Percentiles rank a stretch among this genome's conserved stretches.
Evolutionary conservation across 306 rosid species (phyloP).

Genomic region (Inga leiocalycina): DNA sequence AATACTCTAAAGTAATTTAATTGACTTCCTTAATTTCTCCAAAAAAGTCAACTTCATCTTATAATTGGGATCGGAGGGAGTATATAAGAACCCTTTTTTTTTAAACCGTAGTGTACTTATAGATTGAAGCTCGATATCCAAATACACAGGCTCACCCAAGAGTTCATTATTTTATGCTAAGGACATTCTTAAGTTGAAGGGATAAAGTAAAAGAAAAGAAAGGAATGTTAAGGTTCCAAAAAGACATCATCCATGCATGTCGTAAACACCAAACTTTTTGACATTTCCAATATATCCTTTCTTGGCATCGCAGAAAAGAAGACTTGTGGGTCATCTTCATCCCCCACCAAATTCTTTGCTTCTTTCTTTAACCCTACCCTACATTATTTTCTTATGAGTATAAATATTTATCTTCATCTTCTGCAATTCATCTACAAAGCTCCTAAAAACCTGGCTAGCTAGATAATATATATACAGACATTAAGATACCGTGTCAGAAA

Average conservation of each 20-base stretch:
- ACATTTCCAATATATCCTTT: slow-evolving; percentile 26
- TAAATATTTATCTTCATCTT: background rate
- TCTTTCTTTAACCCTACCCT: slow-evolving; percentile 27
- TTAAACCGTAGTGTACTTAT: background rate
- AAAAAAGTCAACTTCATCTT: too few relatives aligned
- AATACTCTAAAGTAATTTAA: too few relatives aligned
- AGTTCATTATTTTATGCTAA: background rate
- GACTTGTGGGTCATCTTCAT: slow-evolving; percentile 35
- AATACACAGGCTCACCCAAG: background rate
- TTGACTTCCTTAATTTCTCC: too few relatives aligned
- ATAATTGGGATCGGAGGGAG: too few relatives aligned
- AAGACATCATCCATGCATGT: background rate
- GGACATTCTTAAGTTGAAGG: slow-evolving; percentile 10
- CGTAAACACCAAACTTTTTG: slow-evolving; percentile 7
- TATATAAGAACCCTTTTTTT: background rate
- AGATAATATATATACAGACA: background rate
- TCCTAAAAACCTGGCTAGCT: background rate
- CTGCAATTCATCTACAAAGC: slow-evolving; percentile 18
- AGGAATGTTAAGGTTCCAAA: slow-evolving; percentile 13
- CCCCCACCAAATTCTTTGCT: slow-evolving; percentile 53
- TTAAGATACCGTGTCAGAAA: slow-evolving; percentile 8
- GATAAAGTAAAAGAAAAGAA: slow-evolving; percentile 9
- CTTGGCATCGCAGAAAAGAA: slow-evolving; percentile 57
- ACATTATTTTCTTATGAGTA: background rate
- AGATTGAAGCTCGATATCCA: background rate